Percentiles rank a stretch among this genome's conserved stretches.
phyloP scores from a whole-genome alignment of 2,329 filamentous ascomycete species.

The Alternaria atra region DNA sequence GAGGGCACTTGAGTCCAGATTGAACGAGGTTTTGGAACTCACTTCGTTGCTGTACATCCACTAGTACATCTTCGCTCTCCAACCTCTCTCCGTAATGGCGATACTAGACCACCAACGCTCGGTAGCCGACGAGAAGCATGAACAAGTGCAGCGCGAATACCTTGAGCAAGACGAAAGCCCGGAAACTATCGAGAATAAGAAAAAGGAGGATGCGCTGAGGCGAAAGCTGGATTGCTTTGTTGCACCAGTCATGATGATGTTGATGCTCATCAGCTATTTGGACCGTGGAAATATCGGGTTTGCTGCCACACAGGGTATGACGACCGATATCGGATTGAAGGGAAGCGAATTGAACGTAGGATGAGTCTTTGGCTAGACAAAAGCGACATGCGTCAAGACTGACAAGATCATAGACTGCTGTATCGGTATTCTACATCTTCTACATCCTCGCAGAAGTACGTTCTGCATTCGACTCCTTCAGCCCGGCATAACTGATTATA shows the following conservation, averaged over 20 bases:
- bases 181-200: slow-evolving; percentile 22
- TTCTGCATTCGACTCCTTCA: background rate
- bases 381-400: background rate
- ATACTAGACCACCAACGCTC: background rate
- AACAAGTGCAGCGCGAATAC: slow-evolving; percentile 28
- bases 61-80: background rate
- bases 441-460: slow-evolving; percentile 47
- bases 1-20: background rate
- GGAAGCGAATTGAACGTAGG: slow-evolving; percentile 38
- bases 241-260: slow-evolving; percentile 48
- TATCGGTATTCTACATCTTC: slow-evolving; percentile 49
- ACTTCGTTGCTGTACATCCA: background rate
- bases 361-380: background rate
- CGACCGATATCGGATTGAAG: slow-evolving; percentile 36
- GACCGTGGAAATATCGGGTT: slow-evolving; percentile 49
- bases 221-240: slow-evolving; percentile 46
- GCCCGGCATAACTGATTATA: background rate
- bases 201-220: slow-evolving; percentile 39
- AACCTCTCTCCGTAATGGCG: background rate
- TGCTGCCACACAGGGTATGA: slow-evolving; percentile 48
- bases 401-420: slow-evolving; percentile 32
- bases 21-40: background rate
- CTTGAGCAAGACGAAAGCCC: slow-evolving; percentile 32
- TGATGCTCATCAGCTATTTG: slow-evolving; percentile 48
- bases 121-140: slow-evolving; percentile 22